Conservation (phyloP, 176 grass and related monocot species). For the Zoysia japonica region DNA sequence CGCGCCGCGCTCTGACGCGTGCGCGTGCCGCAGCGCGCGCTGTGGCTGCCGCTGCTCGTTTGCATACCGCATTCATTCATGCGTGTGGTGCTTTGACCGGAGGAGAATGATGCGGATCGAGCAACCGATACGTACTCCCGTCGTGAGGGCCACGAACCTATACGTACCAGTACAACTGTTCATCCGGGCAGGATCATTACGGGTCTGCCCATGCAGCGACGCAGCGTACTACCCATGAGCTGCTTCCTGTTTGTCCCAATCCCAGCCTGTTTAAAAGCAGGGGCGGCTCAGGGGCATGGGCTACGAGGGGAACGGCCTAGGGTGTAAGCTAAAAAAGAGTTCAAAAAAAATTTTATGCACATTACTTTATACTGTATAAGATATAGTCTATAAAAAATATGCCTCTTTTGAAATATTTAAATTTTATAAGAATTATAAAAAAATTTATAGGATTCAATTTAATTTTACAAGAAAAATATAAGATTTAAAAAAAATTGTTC, state of each 20-base stretch:
- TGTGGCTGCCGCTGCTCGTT: neutral
- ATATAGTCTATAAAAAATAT: too few species aligned
- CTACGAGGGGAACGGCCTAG: too few species aligned
- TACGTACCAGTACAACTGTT: neutral
- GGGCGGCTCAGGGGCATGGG: too few species aligned
- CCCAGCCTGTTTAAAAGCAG: neutral
- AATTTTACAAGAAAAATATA: too few species aligned
- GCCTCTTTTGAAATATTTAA: too few species aligned
- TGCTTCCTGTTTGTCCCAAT: neutral
- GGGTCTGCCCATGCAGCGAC: neutral
- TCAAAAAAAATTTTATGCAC: too few species aligned
- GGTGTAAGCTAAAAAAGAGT: too few species aligned
- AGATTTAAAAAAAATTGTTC: too few species aligned
- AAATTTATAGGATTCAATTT: too few species aligned
- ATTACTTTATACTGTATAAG: too few species aligned
- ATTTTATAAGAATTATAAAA: too few species aligned
- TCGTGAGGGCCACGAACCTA: conserved; percentile 9
- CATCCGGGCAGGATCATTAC: neutral
- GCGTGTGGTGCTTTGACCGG: conserved; percentile 37
- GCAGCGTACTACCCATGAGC: neutral
- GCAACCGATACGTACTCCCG: neutral
- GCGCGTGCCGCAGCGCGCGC: neutral
- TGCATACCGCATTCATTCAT: conserved; percentile 11
- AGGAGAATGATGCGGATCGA: neutral
- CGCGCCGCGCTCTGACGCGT: neutral